Base-by-base conservation (phyloP, 352 stramenopile genomes). In the Globisporangium canariense region DNA sequence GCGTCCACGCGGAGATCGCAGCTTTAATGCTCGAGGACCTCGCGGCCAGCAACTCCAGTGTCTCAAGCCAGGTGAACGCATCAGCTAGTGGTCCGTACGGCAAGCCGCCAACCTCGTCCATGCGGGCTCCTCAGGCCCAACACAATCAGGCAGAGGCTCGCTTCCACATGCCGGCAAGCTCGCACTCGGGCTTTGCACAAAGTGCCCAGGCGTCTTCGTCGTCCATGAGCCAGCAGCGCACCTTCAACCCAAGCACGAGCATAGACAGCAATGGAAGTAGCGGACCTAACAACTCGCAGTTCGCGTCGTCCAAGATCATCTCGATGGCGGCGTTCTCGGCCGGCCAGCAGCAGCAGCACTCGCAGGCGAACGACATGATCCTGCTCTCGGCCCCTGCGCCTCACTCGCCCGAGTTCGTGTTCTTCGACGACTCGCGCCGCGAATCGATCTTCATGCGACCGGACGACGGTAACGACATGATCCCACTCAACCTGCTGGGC, bases 391-490 rank as follows among this genome's bases (percentile, higher is more conserved):
- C 60, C 2, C 30, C 38, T 10, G 55, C 52, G 32, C 67, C 60
- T 4, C 49, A 25, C 22, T 38, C 61, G 4, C 68, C 68, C 34
- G 67, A 82, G 45, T 89, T 89, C 62, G 70, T 84, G 22, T 70
- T 78, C 22, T 89, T 89, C 58, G 58, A 68, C 47, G 67, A 73
- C 14, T 71, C 65, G 32, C 57, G 30, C 0, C 71, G 71, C 34
- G 68, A 74, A 62, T 78, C 71, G 8, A 76, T 78, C 46, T 67
- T 67, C 32, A 66, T 56, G 38, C 69, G 64, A 4, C 50, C 69
- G 0, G 62, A 69, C 43, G 65, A 78, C 41, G 60, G 74, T 51
- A 76, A 62, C 13, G 79, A 89, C 52, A 89, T 89, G 79, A 89
- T 89, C 38, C 77, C 74, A 36, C 64, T 89, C 14, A 60, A 75